Evolutionary conservation across 2,329 filamentous ascomycete species (phyloP).

Genomic region (Cytospora piceae): DNA sequence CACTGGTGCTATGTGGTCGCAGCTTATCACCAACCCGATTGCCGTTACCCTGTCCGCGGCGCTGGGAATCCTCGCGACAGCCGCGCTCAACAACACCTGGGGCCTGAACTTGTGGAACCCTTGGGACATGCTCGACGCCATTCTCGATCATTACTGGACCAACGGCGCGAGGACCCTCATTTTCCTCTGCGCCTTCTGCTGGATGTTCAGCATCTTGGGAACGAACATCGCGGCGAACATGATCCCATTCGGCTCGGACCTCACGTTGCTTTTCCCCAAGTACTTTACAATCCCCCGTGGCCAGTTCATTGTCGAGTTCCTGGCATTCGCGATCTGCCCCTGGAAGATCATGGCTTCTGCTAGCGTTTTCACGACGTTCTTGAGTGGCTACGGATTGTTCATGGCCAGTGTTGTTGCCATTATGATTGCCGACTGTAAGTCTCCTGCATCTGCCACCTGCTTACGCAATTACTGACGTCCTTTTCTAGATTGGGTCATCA

Average conservation of each 20-base stretch:
- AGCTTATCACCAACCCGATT: constrained; percentile 46
- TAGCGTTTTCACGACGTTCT: constrained; percentile 32
- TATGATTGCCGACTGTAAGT: constrained; percentile 31
- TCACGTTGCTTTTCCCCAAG: constrained; percentile 41
- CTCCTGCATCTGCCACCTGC: neutral
- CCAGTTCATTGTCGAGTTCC: constrained; percentile 34
- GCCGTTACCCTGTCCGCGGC: constrained; percentile 46
- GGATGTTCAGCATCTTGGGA: constrained; percentile 32
- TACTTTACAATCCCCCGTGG: constrained; percentile 44
- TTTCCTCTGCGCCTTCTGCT: constrained; percentile 33
- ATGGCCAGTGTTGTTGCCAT: constrained; percentile 33
- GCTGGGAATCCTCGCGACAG: constrained; percentile 49
- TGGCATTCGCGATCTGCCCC: constrained; percentile 33
- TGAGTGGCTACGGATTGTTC: constrained; percentile 33
- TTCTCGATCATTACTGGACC: constrained; percentile 33
- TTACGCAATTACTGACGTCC: neutral
- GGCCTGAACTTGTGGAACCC: constrained; percentile 38
- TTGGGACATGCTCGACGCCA: constrained; percentile 33
- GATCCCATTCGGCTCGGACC: constrained; percentile 44
- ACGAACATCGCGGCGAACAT: constrained; percentile 40
- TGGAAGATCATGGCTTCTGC: constrained; percentile 36
- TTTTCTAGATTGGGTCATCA: constrained; percentile 40
- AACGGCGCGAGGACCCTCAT: constrained; percentile 30
- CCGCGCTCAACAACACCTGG: constrained; percentile 48
- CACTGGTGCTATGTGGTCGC: constrained; percentile 46